Conservation (phyloP, 208 protist genomes). For the Polymyxa betae region DNA sequence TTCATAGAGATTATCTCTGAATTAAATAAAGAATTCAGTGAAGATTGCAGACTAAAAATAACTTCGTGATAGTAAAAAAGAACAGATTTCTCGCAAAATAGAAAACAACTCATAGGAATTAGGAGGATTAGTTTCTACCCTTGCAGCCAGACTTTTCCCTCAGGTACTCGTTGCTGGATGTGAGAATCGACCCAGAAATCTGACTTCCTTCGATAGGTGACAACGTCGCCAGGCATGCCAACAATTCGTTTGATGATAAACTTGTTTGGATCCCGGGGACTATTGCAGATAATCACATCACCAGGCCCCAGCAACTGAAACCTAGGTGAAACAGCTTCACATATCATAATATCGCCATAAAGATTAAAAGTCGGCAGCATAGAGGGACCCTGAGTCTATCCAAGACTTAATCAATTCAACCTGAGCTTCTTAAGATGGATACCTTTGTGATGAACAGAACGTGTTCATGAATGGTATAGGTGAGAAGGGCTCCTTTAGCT, state of each 20-base stretch:
- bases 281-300: background rate
- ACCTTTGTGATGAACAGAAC: background rate
- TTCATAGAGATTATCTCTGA: background rate
- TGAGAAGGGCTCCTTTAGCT: background rate
- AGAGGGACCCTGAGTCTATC: background rate
- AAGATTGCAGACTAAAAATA: background rate
- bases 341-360: background rate
- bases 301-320: background rate
- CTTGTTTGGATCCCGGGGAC: background rate
- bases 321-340: background rate
- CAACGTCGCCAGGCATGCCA: background rate
- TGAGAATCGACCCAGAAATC: conserved; percentile 6
- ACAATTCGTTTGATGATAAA: conserved; percentile 34
- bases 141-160: conserved; percentile 6
- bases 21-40: background rate
- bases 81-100: too few species aligned
- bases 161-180: background rate
- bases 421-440: background rate
- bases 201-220: background rate
- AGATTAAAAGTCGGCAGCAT: conserved; percentile 45
- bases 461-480: conserved; percentile 21
- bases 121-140: background rate
- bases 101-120: too few species aligned
- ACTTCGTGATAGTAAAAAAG: too few species aligned
- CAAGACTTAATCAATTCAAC: background rate